Evolutionary conservation across 2,329 filamentous ascomycete species (phyloP).

Genomic region (Colletotrichum coccodes): DNA sequence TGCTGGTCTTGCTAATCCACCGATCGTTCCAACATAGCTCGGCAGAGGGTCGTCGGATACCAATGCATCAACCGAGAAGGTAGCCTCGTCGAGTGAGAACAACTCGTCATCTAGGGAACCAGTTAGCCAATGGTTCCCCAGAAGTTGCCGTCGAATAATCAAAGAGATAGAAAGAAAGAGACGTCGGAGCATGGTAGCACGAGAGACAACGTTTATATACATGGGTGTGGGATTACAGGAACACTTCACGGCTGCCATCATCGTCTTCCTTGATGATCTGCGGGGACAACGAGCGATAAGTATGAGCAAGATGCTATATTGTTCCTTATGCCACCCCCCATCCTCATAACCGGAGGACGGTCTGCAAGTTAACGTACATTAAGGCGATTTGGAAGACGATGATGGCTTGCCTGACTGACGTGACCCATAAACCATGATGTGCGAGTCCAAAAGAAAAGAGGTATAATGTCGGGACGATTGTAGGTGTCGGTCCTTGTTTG

Average conservation of each 20-base stretch:
- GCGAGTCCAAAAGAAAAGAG: conserved; percentile 35
- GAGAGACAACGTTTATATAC: conserved; percentile 53
- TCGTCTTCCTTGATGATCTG: conserved; percentile 63
- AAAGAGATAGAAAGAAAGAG: conserved; percentile 36
- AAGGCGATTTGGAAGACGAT: conserved; percentile 71
- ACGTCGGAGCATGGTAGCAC: conserved; percentile 33
- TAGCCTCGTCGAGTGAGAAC: conserved; percentile 69
- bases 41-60: conserved; percentile 67
- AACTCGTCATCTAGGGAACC: conserved; percentile 68
- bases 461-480: conserved; percentile 36
- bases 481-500: conserved; percentile 32
- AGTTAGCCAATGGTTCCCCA: conserved; percentile 51
- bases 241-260: conserved; percentile 69
- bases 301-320: conserved; percentile 59
- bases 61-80: conserved; percentile 73
- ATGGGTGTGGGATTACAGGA: conserved; percentile 42
- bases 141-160: conserved; percentile 18
- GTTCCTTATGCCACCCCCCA: conserved; percentile 50
- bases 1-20: not conserved
- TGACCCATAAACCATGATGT: conserved; percentile 52
- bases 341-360: conserved; percentile 40
- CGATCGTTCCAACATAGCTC: not conserved
- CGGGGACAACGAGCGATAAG: conserved; percentile 38
- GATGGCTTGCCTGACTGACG: conserved; percentile 71
- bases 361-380: conserved; percentile 73